Evolutionary conservation across 2,329 filamentous ascomycete species (phyloP), one percentile per base, ranked within the genome.

Genomic region (Verticillium isaacii): DNA sequence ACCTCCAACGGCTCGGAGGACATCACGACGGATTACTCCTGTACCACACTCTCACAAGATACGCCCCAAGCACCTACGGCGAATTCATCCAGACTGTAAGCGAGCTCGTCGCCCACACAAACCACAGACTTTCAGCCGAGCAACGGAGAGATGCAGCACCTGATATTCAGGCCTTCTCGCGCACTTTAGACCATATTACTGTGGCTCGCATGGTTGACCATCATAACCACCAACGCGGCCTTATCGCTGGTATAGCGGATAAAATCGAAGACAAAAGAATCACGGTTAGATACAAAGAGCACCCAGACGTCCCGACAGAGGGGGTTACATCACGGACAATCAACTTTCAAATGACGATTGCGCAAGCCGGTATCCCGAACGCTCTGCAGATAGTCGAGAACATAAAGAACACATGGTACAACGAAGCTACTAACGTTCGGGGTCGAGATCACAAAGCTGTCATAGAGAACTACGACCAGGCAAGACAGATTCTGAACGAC

Each of bases 341-440:
- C 6, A 17, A 41, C 37, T 41, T 41, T 17, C 17, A n/a, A 41
- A n/a, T 4, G 17, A 41, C 15, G 15, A 7, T 41, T 17, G 37
- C 37, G 37, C 37, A 7, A 41, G 37, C 37, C 14, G 37, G 15
- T 15, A 12, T 19, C 17, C 37, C 12, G 37, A 41, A 41, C 37
- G 37, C 37, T 17, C 17, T 41, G 12, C 37, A 41, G 37, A 41
- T 41, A 15, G 37, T 41, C 15, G 17, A 41, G 37, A 12, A 41
- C 37, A 2, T n/a, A 5, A 41, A 41, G 3, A 41, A 41, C 19
- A 12, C 37, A 17, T 41, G 6, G 37, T 19, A 41, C 37, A 2
- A 2, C 17, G 6, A 3, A 5, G 4, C 3, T 2, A 1, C 0
- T 12, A 41, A 41, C 37, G 1, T 5, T 12, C 15, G 3, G 6